Evolutionary conservation across 768 basidiomycete genomes (phyloP), one percentile per base, ranked within the genome.

Genomic region (Rhodotorula sphaerocarpa): DNA sequence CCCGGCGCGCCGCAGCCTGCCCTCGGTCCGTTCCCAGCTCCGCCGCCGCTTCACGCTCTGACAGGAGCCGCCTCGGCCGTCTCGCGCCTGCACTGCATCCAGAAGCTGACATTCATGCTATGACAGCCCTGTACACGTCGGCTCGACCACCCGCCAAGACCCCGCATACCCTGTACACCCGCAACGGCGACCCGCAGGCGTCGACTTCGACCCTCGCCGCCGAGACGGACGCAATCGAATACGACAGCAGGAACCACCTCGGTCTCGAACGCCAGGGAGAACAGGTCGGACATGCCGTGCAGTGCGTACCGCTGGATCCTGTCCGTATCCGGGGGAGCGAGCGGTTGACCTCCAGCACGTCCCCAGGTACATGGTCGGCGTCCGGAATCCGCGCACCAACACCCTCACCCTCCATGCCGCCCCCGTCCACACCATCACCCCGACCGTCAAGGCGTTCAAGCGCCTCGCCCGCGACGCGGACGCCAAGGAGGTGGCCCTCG

Each of bases 391-490:
- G 57, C 79, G 80, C 47, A 89, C 85, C 23, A 82, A 83, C 50
- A 80, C 80, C n/a, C 78, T 90, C 57, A 82, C 80, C 28, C 75
- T 92, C 25, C 82, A 87, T 23, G 81, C 85, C 20, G 79, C 83
- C 2, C 79, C 86, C 2, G 79, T 86, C 70, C 80, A 88, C 56
- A 79, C 90, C 48, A 74, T 95, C 31, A 79, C 83, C 7, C 86
- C 85, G 43, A 81, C 84, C 28, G 88, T 93, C 62, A 97, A 93
- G 75, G 83, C 86, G 12, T 79, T 93, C 50, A 90, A 91, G 75
- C 80, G 21, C 48, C 25, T 80, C 21, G 16, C 47, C 15, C 39
- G 77, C 83, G 43, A 74, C 79, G 23, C 77, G 82, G 20, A 75
- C 31, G 30, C 27, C 80, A 7, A 76, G 79, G 55, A 54, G 21